These are phyloP conservation scores for Lepidium africanum DNA, from an alignment of 345 rosid species.

Conservation along the genomic window DNA sequence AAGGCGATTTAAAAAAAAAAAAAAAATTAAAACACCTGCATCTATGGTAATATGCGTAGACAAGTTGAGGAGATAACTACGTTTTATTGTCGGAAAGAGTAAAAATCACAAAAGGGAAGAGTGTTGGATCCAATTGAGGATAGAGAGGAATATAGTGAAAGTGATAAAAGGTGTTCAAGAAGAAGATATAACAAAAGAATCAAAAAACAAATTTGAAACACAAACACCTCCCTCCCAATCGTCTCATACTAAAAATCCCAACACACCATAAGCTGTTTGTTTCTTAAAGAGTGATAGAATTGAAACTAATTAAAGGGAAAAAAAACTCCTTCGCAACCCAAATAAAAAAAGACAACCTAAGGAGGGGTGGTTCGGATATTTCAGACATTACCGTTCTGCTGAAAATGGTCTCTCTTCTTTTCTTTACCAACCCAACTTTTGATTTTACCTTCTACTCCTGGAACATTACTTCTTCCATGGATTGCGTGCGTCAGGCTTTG, in stretches of 20 bases:
- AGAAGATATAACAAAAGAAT: constrained; percentile 26
- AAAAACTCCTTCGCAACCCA: constrained; percentile 13
- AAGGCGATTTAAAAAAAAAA: no score
- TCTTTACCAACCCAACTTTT: constrained; percentile 16
- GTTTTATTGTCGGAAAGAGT: constrained; percentile 4
- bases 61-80: background rate
- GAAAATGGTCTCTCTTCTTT: constrained; percentile 3
- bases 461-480: constrained; percentile 5
- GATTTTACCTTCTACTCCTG: constrained; percentile 8
- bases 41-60: no score
- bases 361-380: constrained; percentile 15
- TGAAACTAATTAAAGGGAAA: background rate
- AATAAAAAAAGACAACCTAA: constrained; percentile 11
- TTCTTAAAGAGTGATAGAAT: constrained; percentile 19
- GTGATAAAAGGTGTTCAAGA: background rate
- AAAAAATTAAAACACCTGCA: no score
- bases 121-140: constrained; percentile 1
- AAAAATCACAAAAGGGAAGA: constrained; percentile 4
- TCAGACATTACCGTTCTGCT: constrained; percentile 21
- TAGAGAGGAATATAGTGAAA: background rate
- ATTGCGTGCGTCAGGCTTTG: constrained; percentile 13
- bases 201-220: constrained; percentile 30
- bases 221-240: constrained; percentile 1
- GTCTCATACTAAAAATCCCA: constrained; percentile 23
- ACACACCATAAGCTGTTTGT: constrained; percentile 26